phyloP scores from a whole-genome alignment of 768 basidiomycete species.

The Psilocybe subaeruginosa region DNA sequence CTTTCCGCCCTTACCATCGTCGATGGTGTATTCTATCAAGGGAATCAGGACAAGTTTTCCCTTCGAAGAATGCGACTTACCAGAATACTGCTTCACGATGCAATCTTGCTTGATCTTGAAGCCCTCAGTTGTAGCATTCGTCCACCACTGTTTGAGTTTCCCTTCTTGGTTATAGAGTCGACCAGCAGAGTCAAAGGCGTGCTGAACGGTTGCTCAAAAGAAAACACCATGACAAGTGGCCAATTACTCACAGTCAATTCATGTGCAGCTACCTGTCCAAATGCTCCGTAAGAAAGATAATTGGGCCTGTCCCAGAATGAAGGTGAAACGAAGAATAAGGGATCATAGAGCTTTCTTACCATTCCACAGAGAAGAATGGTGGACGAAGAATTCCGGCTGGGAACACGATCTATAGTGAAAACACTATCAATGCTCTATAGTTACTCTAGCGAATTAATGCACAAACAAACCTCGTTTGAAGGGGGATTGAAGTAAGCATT shows the following conservation, averaged over 20 bases:
- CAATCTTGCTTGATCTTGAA: slow-evolving; percentile 87
- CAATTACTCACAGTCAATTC: slow-evolving; percentile 73
- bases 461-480: slow-evolving; percentile 71
- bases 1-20: slow-evolving; percentile 83
- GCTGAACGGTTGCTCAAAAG: slow-evolving; percentile 41
- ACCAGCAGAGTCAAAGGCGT: slow-evolving; percentile 90
- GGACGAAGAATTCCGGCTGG: slow-evolving; percentile 94
- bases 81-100: slow-evolving; percentile 90
- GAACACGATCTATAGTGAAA: slow-evolving; percentile 74
- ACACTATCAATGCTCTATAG: not conserved
- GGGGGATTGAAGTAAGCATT: slow-evolving; percentile 91
- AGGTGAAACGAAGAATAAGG: not conserved
- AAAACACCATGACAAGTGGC: slow-evolving; percentile 1
- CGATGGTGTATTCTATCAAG: slow-evolving; percentile 72
- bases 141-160: slow-evolving; percentile 92
- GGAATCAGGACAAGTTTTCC: not conserved
- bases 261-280: slow-evolving; percentile 91
- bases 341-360: slow-evolving; percentile 43
- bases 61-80: slow-evolving; percentile 36
- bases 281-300: slow-evolving; percentile 90
- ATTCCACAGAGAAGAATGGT: slow-evolving; percentile 85
- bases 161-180: slow-evolving; percentile 90
- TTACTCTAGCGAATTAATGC: not conserved
- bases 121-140: slow-evolving; percentile 79
- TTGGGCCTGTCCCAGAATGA: slow-evolving; percentile 60